These are phyloP conservation scores for Xylariaceae sp. DNA, from an alignment of 2,329 filamentous ascomycete species.

Conservation along the genomic window DNA sequence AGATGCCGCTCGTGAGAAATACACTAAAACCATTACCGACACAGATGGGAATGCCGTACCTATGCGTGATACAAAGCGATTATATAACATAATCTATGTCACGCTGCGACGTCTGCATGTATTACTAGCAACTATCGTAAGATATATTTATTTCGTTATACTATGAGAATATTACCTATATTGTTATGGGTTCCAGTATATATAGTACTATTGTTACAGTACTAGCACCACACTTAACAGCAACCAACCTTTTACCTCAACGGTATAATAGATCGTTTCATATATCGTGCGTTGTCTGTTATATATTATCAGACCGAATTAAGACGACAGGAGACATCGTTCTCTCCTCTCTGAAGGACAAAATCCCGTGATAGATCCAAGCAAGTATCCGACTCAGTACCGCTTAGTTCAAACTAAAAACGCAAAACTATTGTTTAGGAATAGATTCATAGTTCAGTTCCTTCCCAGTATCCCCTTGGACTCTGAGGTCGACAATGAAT, in stretches of 20 bases:
- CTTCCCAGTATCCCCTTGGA: not conserved
- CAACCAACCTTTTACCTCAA: too few relatives aligned
- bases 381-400: too few relatives aligned
- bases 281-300: not conserved
- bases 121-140: not conserved
- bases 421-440: too few relatives aligned
- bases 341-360: too few relatives aligned
- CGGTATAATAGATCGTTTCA: too few relatives aligned
- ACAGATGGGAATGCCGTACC: not conserved
- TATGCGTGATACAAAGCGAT: not conserved
- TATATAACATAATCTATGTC: not conserved
- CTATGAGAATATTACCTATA: not conserved
- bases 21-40: not conserved
- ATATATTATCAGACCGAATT: not conserved
- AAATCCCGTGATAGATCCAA: too few relatives aligned
- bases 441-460: too few relatives aligned
- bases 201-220: too few relatives aligned
- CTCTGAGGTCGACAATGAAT: not conserved
- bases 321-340: not conserved
- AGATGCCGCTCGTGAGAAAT: too few relatives aligned
- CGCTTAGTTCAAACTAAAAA: too few relatives aligned
- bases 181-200: too few relatives aligned
- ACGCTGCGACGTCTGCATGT: not conserved
- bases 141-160: conserved; percentile 1
- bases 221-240: too few relatives aligned